phyloP scores from a whole-genome alignment of 495 filamentous ascomycete genomes.

The Baudoinia panamericana region DNA sequence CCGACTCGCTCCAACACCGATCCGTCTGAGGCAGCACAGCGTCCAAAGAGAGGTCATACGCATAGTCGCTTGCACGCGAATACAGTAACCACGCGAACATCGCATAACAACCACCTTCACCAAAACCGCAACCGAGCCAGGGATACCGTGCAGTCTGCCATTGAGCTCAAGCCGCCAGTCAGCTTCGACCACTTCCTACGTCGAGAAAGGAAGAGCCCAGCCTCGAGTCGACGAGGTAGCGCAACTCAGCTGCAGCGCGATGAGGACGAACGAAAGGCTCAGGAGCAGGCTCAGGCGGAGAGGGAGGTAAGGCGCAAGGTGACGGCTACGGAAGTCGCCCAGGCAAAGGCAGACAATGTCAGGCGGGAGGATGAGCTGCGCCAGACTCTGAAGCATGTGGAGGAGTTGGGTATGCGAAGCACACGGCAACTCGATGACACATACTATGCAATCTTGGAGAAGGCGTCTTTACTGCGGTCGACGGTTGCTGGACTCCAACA shows the following conservation, averaged over 20 bases:
- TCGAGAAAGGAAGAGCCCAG: conserved; percentile 10
- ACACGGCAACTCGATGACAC: conserved; percentile 71
- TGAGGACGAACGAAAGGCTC: neutral
- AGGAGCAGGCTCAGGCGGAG: conserved; percentile 3
- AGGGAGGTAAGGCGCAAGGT: neutral
- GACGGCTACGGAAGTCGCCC: conserved; percentile 8
- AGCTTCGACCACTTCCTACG: conserved; percentile 15
- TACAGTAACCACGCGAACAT: conserved; percentile 1
- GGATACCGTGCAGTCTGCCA: conserved; percentile 16
- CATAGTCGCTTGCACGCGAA: conserved; percentile 6
- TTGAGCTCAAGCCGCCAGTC: conserved; percentile 17
- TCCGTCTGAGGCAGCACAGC: neutral
- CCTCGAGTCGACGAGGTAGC: conserved; percentile 4
- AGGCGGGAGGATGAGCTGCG: conserved; percentile 16
- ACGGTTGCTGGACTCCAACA: conserved; percentile 58
- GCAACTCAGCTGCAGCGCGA: neutral
- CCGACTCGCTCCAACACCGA: conserved; percentile 9
- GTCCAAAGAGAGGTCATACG: neutral
- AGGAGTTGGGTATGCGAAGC: conserved; percentile 16
- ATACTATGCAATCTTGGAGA: conserved; percentile 74
- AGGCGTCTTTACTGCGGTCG: conserved; percentile 51
- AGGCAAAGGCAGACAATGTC: conserved; percentile 12
- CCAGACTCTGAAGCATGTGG: conserved; percentile 10
- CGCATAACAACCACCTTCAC: conserved; percentile 6
- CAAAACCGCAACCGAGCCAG: conserved; percentile 3